Evolutionary conservation across 352 stramenopile species (phyloP).

Genomic region (Lagenidium giganteum): DNA sequence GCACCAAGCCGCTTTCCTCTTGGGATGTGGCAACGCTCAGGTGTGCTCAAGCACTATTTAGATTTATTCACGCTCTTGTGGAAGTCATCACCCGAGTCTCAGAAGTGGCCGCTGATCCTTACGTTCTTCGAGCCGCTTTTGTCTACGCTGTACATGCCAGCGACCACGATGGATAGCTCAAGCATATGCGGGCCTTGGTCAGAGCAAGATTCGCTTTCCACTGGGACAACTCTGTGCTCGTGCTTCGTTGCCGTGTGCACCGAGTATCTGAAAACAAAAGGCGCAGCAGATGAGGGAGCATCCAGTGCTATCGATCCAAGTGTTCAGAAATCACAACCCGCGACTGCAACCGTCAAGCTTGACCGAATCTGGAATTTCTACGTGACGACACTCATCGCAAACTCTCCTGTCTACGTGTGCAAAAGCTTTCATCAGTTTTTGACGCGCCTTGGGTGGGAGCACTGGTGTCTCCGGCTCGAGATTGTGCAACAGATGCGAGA

Average conservation of each 20-base stretch:
- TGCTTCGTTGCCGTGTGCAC: constrained; percentile 75
- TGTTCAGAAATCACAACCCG: no score
- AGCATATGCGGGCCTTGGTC: constrained; percentile 64
- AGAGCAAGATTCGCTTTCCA: constrained; percentile 66
- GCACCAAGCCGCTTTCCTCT: constrained; percentile 2
- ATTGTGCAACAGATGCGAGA: constrained; percentile 84
- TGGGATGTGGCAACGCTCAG: constrained; percentile 49
- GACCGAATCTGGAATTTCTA: constrained; percentile 83
- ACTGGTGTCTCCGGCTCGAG: constrained; percentile 78
- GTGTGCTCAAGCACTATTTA: constrained; percentile 70
- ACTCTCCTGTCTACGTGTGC: constrained; percentile 71
- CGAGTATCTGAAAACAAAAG: constrained; percentile 53
- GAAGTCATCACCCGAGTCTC: constrained; percentile 41
- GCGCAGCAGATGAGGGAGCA: neutral
- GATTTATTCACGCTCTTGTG: constrained; percentile 75
- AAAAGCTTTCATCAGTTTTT: constrained; percentile 82
- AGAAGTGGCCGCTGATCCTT: constrained; percentile 67
- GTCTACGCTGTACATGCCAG: constrained; percentile 73
- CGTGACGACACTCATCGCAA: constrained; percentile 57
- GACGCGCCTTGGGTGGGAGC: constrained; percentile 73
- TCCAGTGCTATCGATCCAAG: no score
- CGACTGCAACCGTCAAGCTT: constrained; percentile 38
- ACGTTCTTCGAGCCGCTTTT: constrained; percentile 77
- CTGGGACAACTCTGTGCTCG: constrained; percentile 69
- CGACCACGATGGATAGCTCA: constrained; percentile 62